Conservation (phyloP, 2,329 filamentous ascomycete species). For the Fusarium anguioides region DNA sequence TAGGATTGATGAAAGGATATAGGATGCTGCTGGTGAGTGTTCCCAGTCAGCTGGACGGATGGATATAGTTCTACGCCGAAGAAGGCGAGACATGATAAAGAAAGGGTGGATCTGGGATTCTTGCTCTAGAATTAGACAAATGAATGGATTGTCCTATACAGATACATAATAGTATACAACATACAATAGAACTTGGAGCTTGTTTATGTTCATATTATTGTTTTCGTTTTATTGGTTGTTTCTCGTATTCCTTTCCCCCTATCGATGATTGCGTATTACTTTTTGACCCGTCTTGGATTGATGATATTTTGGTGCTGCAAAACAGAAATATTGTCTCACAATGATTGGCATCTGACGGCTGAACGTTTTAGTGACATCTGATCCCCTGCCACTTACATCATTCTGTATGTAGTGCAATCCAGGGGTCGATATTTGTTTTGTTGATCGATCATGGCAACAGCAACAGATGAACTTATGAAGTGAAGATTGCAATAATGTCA, state of each 20-base stretch:
- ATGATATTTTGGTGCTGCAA: not conserved
- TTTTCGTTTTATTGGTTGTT: not conserved
- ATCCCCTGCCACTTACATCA: constrained; percentile 33
- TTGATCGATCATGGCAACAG: not conserved
- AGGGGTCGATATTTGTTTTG: not conserved
- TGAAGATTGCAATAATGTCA: constrained; percentile 4
- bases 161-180: constrained; percentile 39
- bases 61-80: constrained; percentile 33
- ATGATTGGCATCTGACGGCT: not conserved
- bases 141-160: constrained; percentile 42
- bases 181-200: constrained; percentile 29
- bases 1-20: constrained; percentile 44
- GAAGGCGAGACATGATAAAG: constrained; percentile 38
- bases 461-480: not conserved
- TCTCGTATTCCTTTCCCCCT: not conserved
- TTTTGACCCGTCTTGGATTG: no score
- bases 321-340: not conserved
- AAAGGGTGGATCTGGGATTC: constrained; percentile 43
- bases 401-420: constrained; percentile 1
- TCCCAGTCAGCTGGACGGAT: constrained; percentile 38
- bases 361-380: constrained; percentile 23
- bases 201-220: constrained; percentile 8
- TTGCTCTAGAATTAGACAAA: constrained; percentile 44
- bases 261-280: no score
- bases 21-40: constrained; percentile 35